Percentiles rank a stretch among this genome's conserved stretches.
phyloP scores from a whole-genome alignment of 2,329 filamentous ascomycete genomes.

The Chaetomiaceae sp. region DNA sequence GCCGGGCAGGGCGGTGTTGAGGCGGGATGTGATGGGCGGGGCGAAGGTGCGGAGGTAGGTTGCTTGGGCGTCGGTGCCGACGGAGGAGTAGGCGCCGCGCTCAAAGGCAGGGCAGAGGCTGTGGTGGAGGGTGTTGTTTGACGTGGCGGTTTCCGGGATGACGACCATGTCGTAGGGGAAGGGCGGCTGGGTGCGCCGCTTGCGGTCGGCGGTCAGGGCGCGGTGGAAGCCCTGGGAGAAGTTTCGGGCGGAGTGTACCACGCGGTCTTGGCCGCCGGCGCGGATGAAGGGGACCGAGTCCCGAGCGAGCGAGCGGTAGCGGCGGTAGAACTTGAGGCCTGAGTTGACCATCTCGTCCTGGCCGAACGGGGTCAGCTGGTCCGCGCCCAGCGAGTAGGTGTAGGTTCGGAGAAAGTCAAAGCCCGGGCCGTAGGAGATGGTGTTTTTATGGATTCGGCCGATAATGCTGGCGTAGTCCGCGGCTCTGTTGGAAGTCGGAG shows the following conservation, averaged over 20 bases:
- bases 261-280: slow-evolving; percentile 38
- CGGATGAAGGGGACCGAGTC: slow-evolving; percentile 44
- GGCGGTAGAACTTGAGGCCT: slow-evolving; percentile 68
- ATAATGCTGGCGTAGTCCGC: slow-evolving; percentile 60
- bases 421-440: slow-evolving; percentile 54
- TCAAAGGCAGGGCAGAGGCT: slow-evolving; percentile 69
- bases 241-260: slow-evolving; percentile 59
- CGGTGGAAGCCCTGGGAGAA: slow-evolving; percentile 71
- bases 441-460: slow-evolving; percentile 56
- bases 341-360: slow-evolving; percentile 68
- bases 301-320: slow-evolving; percentile 60
- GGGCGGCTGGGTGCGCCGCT: slow-evolving; percentile 36
- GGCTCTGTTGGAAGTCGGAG: slow-evolving; percentile 69
- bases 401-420: slow-evolving; percentile 70
- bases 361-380: slow-evolving; percentile 59
- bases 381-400: slow-evolving; percentile 56
- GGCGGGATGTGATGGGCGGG: slow-evolving; percentile 60
- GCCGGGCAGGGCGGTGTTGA: slow-evolving; percentile 66
- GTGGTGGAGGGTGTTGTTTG: slow-evolving; percentile 81
- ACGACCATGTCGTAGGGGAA: slow-evolving; percentile 57
- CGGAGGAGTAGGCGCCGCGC: slow-evolving; percentile 45
- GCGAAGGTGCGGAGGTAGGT: slow-evolving; percentile 62
- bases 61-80: slow-evolving; percentile 48
- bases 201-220: slow-evolving; percentile 39
- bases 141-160: slow-evolving; percentile 60